A percentile compares a stretch with the other conserved stretches of the same genome.
These are phyloP conservation scores for Neoscytalidium dimidiatum DNA, from an alignment of 2,329 filamentous ascomycete species.

Conservation along the genomic window DNA sequence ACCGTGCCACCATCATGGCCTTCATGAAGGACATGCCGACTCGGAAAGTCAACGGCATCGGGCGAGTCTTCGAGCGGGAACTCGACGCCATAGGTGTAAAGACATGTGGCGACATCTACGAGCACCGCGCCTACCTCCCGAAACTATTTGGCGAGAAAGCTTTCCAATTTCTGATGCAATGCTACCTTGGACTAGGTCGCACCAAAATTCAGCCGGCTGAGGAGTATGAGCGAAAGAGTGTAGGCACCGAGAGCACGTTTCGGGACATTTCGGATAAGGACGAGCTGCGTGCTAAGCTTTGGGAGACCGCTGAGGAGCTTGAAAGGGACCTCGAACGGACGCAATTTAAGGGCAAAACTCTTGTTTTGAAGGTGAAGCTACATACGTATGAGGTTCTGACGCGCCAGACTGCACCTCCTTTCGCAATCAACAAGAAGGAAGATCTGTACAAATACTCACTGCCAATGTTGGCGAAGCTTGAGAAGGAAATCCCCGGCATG, in stretches of 20 bases:
- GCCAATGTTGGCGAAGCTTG: conserved; percentile 80
- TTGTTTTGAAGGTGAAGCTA: conserved; percentile 90
- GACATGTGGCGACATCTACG: conserved; percentile 85
- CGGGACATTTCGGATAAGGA: conserved; percentile 70
- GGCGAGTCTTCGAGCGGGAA: conserved; percentile 88
- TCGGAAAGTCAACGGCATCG: conserved; percentile 93
- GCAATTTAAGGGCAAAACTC: conserved; percentile 83
- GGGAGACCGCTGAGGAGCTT: conserved; percentile 79
- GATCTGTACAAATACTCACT: conserved; percentile 82
- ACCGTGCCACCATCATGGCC: conserved; percentile 72
- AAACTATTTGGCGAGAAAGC: conserved; percentile 90
- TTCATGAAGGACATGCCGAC: conserved; percentile 86
- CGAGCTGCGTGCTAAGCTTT: conserved; percentile 74
- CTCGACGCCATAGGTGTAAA: conserved; percentile 84
- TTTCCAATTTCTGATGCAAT: conserved; percentile 80
- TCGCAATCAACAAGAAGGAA: conserved; percentile 70
- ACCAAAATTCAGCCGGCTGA: conserved; percentile 84
- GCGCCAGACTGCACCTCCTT: conserved; percentile 73
- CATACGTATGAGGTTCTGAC: conserved; percentile 93
- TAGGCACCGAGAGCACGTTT: conserved; percentile 93
- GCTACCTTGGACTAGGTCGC: conserved; percentile 82
- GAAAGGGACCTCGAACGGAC: conserved; percentile 81
- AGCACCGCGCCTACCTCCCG: conserved; percentile 70
- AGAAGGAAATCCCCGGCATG: conserved; percentile 79
- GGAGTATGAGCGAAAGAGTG: conserved; percentile 87